Evolutionary conservation across 73 alveolate species (phyloP).

Genomic region (Durusdinium trenchii): DNA sequence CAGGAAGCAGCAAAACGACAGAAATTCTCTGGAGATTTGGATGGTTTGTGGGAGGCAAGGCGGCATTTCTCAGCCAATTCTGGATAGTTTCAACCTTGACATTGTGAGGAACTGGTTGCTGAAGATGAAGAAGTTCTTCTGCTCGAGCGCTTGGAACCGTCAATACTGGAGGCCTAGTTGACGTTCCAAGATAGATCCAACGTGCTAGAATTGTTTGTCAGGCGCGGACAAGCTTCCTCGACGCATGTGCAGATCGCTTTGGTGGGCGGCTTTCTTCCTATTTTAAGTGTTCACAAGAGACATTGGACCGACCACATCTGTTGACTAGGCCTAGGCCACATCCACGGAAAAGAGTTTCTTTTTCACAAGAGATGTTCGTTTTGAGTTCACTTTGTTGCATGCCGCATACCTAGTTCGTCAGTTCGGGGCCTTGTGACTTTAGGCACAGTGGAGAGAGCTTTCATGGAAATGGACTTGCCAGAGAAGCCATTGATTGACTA

Average conservation of each 20-base stretch:
- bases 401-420: neutral
- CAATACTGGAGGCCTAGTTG: constrained; percentile 50
- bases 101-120: constrained; percentile 59
- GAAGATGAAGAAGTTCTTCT: constrained; percentile 63
- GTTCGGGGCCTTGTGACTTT: neutral
- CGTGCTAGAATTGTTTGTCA: no score
- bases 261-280: constrained; percentile 9
- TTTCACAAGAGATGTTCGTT: no score
- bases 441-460: constrained; percentile 77
- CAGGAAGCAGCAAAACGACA: constrained; percentile 40
- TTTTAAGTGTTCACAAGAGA: no score
- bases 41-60: constrained; percentile 84
- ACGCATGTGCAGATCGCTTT: constrained; percentile 62
- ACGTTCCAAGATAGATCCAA: no score
- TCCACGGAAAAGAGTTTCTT: no score
- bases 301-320: no score
- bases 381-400: neutral
- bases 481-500: constrained; percentile 54
- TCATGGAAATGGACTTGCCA: constrained; percentile 76
- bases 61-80: neutral
- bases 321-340: no score
- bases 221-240: constrained; percentile 74
- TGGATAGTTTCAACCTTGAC: neutral
- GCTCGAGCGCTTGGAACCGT: constrained; percentile 75
- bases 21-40: constrained; percentile 65